A percentile compares a stretch with the other conserved stretches of the same genome.
These are phyloP conservation scores for Batkoa obscura DNA, from an alignment of 371 early-diverging fungal genomes.

Conservation along the genomic window DNA sequence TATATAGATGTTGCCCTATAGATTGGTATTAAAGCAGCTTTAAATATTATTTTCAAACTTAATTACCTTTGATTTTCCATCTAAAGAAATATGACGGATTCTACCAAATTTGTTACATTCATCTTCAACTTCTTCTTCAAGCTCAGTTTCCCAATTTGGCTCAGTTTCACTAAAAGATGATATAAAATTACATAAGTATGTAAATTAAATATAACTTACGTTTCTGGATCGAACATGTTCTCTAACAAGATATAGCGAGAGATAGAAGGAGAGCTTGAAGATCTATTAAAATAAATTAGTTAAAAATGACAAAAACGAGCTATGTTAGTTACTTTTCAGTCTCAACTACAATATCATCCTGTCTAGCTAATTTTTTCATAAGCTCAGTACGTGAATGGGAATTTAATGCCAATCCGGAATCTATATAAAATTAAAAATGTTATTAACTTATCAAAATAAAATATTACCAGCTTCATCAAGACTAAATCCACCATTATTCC, in stretches of 20 bases:
- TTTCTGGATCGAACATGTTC: conserved; percentile 83
- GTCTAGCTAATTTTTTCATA: conserved; percentile 64
- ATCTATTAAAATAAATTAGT: conserved; percentile 7
- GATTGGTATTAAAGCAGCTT: background rate
- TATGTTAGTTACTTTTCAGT: background rate
- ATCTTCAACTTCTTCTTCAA: conserved; percentile 64
- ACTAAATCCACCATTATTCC: conserved; percentile 15
- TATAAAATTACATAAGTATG: conserved; percentile 2
- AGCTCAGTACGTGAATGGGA: conserved; percentile 60
- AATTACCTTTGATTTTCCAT: conserved; percentile 35
- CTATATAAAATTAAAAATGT: conserved; percentile 17
- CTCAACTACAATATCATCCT: conserved; percentile 16
- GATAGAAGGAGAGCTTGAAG: conserved; percentile 8
- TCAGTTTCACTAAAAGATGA: conserved; percentile 47
- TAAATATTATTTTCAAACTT: no score
- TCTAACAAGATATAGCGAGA: conserved; percentile 39
- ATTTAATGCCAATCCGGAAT: conserved; percentile 43
- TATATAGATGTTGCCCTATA: conserved; percentile 22
- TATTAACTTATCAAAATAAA: background rate
- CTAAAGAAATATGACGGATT: conserved; percentile 56
- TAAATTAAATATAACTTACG: conserved; percentile 42
- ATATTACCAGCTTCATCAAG: conserved; percentile 23
- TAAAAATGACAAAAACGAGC: background rate
- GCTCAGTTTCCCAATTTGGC: conserved; percentile 67
- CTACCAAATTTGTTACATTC: conserved; percentile 70